These are phyloP conservation scores for Ammopiptanthus mongolicus DNA, from an alignment of 306 rosid species.

Conservation along the genomic window DNA sequence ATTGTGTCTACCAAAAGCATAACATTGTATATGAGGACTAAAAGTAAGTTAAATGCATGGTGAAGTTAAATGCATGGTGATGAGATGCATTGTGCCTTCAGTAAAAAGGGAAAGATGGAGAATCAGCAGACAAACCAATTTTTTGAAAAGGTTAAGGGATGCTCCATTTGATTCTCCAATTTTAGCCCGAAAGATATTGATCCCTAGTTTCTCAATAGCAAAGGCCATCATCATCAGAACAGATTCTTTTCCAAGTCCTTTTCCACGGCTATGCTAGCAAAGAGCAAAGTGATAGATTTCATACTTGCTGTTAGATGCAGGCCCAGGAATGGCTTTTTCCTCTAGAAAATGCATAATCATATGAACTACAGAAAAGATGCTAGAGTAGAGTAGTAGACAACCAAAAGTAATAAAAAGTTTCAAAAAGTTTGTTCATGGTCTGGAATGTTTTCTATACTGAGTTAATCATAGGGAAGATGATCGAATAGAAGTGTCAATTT, in stretches of 20 bases:
- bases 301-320: not conserved
- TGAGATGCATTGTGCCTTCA: not conserved
- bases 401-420: not conserved
- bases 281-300: conserved; percentile 18
- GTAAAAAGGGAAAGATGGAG: not conserved
- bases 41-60: not conserved
- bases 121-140: conserved; percentile 52
- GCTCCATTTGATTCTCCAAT: conserved; percentile 80
- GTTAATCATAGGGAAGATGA: not conserved
- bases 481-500: not conserved
- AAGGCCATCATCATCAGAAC: conserved; percentile 79
- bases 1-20: not conserved
- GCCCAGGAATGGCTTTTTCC: not conserved
- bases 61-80: not conserved
- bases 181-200: conserved; percentile 60
- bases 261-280: conserved; percentile 80
- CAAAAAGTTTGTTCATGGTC: not conserved
- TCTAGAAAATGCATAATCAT: not conserved
- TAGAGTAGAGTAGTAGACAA: not conserved
- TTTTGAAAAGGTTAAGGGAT: conserved; percentile 69
- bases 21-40: not conserved
- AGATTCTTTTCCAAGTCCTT: conserved; percentile 83
- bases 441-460: not conserved
- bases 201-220: conserved; percentile 61
- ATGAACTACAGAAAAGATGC: not conserved